A percentile compares a stretch with the other conserved stretches of the same genome.
Conservation (phyloP, 2,329 filamentous ascomycete genomes). For the Fusarium buxicola region DNA sequence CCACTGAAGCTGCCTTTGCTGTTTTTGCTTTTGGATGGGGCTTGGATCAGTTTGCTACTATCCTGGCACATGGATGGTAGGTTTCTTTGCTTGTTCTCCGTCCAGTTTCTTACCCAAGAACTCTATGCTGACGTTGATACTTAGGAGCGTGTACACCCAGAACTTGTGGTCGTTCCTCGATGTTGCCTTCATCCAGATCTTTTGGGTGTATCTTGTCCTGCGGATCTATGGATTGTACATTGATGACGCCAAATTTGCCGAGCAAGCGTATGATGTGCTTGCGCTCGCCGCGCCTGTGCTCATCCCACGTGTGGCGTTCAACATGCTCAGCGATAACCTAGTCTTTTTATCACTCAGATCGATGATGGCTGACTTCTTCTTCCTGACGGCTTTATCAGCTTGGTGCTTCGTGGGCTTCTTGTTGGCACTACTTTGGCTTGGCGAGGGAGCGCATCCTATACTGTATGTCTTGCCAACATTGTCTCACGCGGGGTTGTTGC, state of each 20-base stretch:
- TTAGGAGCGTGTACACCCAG: constrained; percentile 83
- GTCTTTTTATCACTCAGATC: constrained; percentile 83
- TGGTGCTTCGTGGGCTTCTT: constrained; percentile 90
- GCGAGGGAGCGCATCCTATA: constrained; percentile 69
- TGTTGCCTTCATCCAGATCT: constrained; percentile 80
- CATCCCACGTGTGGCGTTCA: constrained; percentile 83
- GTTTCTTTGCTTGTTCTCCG: not conserved
- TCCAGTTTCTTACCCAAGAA: not conserved
- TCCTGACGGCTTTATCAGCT: constrained; percentile 77
- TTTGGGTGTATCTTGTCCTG: constrained; percentile 73
- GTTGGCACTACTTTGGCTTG: constrained; percentile 82
- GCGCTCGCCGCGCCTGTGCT: constrained; percentile 82
- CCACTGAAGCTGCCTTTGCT: constrained; percentile 74
- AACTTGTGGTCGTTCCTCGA: constrained; percentile 92
- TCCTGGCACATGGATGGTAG: constrained; percentile 77
- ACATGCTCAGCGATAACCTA: constrained; percentile 84
- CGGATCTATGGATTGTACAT: constrained; percentile 73
- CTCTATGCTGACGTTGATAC: constrained; percentile 10
- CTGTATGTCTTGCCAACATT: constrained; percentile 56
- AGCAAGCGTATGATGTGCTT: constrained; percentile 82
- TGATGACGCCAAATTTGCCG: constrained; percentile 60
- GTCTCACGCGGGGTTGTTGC: not conserved
- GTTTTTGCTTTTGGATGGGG: constrained; percentile 84
- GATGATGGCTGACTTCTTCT: constrained; percentile 89
- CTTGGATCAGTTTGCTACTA: constrained; percentile 80